A percentile compares a stretch with the other conserved stretches of the same genome.
phyloP scores from a whole-genome alignment of 768 basidiomycete species.

The Boletus edulis region DNA sequence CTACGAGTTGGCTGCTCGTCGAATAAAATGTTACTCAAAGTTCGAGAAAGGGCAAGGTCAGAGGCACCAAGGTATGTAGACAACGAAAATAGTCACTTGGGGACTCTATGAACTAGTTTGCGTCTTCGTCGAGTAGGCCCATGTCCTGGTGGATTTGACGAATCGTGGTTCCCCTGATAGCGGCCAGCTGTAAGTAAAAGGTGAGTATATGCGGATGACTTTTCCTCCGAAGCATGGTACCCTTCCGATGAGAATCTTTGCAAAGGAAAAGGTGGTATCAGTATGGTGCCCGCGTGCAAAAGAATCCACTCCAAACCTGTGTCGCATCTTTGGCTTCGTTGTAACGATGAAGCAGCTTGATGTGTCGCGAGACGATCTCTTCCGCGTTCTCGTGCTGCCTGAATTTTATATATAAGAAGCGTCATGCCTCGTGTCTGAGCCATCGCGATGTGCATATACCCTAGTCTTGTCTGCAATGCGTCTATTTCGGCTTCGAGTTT shows the following conservation, averaged over 20 bases:
- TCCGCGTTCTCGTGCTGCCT: conserved; percentile 51
- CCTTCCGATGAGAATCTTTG: conserved; percentile 75
- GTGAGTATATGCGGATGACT: conserved; percentile 8
- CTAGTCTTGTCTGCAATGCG: conserved; percentile 45
- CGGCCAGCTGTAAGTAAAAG: conserved; percentile 56
- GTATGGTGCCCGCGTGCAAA: neutral
- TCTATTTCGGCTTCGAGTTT: conserved; percentile 50
- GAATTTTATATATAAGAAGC: neutral
- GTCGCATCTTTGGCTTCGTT: conserved; percentile 84
- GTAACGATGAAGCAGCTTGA: conserved; percentile 69
- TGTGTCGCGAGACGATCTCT: conserved; percentile 61
- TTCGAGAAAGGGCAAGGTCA: neutral
- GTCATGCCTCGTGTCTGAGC: neutral
- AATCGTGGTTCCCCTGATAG: conserved; percentile 65
- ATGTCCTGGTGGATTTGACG: conserved; percentile 73
- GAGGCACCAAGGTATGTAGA: neutral
- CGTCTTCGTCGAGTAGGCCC: conserved; percentile 60
- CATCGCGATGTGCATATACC: conserved; percentile 29
- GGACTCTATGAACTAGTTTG: conserved; percentile 16
- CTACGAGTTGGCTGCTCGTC: conserved; percentile 33
- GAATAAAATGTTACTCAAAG: conserved; percentile 14
- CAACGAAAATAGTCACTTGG: neutral
- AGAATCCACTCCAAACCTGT: conserved; percentile 45
- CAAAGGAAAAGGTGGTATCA: neutral
- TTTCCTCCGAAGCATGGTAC: conserved; percentile 36